A percentile compares a stretch with the other conserved stretches of the same genome.
Conservation (phyloP, 805 yeast genomes). For the Priceomyces melissophilus region DNA sequence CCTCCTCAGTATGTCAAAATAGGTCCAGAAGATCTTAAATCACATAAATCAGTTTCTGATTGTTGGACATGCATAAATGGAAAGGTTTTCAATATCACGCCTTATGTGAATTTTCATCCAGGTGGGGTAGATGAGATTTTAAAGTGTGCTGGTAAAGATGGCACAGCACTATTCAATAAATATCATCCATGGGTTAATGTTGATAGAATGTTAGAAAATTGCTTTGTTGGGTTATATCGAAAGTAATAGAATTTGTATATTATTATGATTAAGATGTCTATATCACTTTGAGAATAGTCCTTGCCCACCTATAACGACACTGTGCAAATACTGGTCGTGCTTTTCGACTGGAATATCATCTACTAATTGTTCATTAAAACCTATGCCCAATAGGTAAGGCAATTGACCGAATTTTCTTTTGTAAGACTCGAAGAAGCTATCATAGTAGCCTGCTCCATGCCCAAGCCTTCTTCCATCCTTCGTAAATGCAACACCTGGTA, state of each 20-base stretch:
- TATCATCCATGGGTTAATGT: constrained; percentile 76
- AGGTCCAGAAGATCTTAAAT: constrained; percentile 52
- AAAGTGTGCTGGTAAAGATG: constrained; percentile 81
- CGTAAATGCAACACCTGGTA: constrained; percentile 87
- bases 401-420: constrained; percentile 12
- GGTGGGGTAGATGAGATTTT: constrained; percentile 82
- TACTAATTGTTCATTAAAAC: constrained; percentile 62
- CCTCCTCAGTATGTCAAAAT: constrained; percentile 50
- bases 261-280: constrained; percentile 4
- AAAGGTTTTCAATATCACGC: constrained; percentile 82
- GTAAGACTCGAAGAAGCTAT: constrained; percentile 45
- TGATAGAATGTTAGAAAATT: constrained; percentile 74
- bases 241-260: constrained; percentile 2
- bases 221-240: constrained; percentile 63
- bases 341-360: constrained; percentile 50
- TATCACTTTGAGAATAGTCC: not conserved
- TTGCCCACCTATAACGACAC: constrained; percentile 42
- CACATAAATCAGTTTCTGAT: constrained; percentile 60
- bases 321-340: constrained; percentile 63
- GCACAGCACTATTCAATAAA: constrained; percentile 69
- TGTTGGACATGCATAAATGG: constrained; percentile 84
- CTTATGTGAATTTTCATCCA: constrained; percentile 83
- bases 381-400: constrained; percentile 59
- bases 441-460: constrained; percentile 93
- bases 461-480: constrained; percentile 59